Base-by-base conservation (phyloP, 176 grass and related monocot genomes). In the Coix lacrymajobi region DNA sequence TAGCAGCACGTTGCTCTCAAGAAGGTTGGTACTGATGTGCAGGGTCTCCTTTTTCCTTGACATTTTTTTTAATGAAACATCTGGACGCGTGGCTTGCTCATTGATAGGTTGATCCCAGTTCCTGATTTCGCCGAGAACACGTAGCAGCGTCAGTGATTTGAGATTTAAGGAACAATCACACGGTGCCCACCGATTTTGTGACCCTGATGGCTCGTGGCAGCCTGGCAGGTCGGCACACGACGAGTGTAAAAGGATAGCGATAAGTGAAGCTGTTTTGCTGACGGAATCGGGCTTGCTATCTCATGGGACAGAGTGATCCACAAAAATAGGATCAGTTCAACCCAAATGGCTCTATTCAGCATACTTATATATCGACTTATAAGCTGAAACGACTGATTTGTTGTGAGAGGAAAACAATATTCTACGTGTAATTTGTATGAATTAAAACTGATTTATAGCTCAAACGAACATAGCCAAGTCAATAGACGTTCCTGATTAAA, bases 1-100 rank as follows among this genome's bases (percentile, higher is more conserved):
- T 51, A 58, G 54, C 52, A 75, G 19, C 61, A 58, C 39, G 70
- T 86, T 81, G 70, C 85, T 86, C 13, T 75, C 69, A 56, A 15
- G 45, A 43, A 57, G 34, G 45, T 67, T 41, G 69, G 40, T 73
- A 44, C 26, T 43, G 20, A 75, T 7, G 32, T 66, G 65, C 66
- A 58, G 36, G 32, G 31, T 37, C 57, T 56, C 22, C 7, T 80
- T 39, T 26, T 37, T 12, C 11, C 17, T 67, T 26, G 33, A 10
- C 26, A 30, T 19, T 76, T 60, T 60, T 37, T 76, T 60, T 6
- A 38, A 52, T 20, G 73, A 29, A 84, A 57, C 3, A 32, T 67
- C 49, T 80, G 81, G 62, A 77, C 30, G 63, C 31, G 48, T 65
- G 61, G 70, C 66, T 83, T 48, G 38, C 33, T 37, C 66, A 13